Conservation (phyloP, 1,139 yeast species). For the Barnettozyma hawaiiensis region DNA sequence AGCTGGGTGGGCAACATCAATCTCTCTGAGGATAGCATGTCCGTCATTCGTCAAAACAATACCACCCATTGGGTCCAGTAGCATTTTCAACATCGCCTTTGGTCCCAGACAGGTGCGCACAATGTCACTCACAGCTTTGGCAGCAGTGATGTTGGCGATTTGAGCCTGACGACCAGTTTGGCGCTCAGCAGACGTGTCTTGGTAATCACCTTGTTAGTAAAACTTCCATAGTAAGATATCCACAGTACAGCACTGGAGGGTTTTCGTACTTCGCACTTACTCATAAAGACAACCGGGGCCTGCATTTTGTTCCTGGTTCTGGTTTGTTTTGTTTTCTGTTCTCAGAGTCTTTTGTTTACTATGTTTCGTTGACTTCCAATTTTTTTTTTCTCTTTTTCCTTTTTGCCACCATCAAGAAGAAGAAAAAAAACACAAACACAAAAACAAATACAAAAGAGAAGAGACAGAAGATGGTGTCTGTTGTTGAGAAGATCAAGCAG, state of each 20-base stretch:
- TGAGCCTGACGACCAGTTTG: conserved; percentile 98
- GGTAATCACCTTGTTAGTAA: neutral
- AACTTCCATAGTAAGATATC: too few relatives aligned
- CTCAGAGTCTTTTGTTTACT: too few relatives aligned
- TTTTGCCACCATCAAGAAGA: neutral
- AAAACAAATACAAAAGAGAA: neutral
- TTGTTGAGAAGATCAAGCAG: conserved; percentile 69
- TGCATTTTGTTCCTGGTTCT: conserved; percentile 55
- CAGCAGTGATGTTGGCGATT: conserved; percentile 94
- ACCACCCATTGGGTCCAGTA: conserved; percentile 98
- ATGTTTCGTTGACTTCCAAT: neutral
- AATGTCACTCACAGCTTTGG: conserved; percentile 96
- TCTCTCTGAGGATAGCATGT: conserved; percentile 85
- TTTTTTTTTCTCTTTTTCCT: neutral
- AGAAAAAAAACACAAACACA: neutral
- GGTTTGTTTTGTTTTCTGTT: neutral
- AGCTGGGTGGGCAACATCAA: conserved; percentile 94
- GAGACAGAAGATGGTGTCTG: conserved; percentile 16
- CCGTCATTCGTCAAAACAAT: conserved; percentile 97
- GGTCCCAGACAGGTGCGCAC: conserved; percentile 99
- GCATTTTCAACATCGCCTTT: conserved; percentile 97
- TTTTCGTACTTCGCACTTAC: conserved; percentile 29
- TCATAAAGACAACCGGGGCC: conserved; percentile 71
- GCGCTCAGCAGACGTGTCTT: conserved; percentile 79
- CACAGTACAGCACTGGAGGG: too few relatives aligned